These are phyloP conservation scores for Maudiozyma bulderi DNA, from an alignment of 805 yeast genomes.

Conservation along the genomic window DNA sequence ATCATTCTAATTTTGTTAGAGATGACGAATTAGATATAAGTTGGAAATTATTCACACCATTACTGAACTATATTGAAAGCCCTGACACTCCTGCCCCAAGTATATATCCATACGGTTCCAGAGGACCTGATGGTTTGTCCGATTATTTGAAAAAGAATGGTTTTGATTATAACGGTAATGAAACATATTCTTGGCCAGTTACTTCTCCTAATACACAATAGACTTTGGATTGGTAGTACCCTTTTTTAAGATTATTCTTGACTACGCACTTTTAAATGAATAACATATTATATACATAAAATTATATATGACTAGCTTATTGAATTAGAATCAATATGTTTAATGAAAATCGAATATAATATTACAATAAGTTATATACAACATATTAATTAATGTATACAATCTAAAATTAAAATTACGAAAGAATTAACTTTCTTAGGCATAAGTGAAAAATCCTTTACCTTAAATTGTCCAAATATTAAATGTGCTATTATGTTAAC, in stretches of 20 bases:
- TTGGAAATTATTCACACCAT: constrained; percentile 92
- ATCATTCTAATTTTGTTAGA: constrained; percentile 94
- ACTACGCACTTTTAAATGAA: too few relatives aligned
- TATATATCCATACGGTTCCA: constrained; percentile 76
- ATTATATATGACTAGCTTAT: too few relatives aligned
- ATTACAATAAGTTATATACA: not conserved
- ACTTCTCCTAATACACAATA: constrained; percentile 36
- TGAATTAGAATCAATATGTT: not conserved
- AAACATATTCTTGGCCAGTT: constrained; percentile 80
- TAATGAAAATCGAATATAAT: not conserved
- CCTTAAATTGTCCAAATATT: not conserved
- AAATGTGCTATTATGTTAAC: not conserved
- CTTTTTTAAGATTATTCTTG: too few relatives aligned
- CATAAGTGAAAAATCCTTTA: not conserved
- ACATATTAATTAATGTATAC: not conserved
- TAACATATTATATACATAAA: too few relatives aligned
- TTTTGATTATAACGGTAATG: constrained; percentile 48
- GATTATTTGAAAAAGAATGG: constrained; percentile 60
- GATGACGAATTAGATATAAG: constrained; percentile 92
- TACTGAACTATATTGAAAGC: constrained; percentile 70
- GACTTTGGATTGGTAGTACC: too few relatives aligned
- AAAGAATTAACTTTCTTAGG: too few relatives aligned
- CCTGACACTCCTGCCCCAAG: constrained; percentile 55
- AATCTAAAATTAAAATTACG: not conserved
- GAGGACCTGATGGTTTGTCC: constrained; percentile 67